Conservation (phyloP, 257 asterid genomes). For the Galeopsis tetrahit region DNA sequence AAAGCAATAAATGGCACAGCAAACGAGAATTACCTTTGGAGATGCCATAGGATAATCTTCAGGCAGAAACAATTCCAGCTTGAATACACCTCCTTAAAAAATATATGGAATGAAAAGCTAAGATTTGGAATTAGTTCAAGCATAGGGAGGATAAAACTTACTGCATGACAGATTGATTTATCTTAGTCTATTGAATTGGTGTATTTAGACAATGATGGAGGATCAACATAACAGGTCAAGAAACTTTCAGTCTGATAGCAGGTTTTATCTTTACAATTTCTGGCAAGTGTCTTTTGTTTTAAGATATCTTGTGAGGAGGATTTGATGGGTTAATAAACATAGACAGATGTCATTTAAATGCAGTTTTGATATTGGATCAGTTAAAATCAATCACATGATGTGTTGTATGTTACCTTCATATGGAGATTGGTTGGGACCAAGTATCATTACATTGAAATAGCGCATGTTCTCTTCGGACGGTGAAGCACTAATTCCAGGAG, state of each 20-base stretch:
- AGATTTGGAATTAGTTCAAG: not conserved
- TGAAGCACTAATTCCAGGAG: constrained; percentile 32
- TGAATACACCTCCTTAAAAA: constrained; percentile 29
- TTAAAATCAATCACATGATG: not conserved
- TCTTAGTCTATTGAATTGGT: not conserved
- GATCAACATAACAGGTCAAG: too few species aligned
- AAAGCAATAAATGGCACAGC: not conserved
- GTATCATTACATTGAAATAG: constrained; percentile 26
- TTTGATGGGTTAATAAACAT: not conserved
- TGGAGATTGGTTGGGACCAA: constrained; percentile 31
- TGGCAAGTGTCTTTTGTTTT: not conserved
- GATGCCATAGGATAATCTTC: constrained; percentile 33
- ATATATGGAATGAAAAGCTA: not conserved
- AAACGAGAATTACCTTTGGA: constrained; percentile 26
- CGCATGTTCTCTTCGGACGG: constrained; percentile 30
- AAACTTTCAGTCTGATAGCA: not conserved
- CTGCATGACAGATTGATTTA: not conserved
- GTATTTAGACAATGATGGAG: not conserved
- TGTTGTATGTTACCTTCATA: constrained; percentile 27
- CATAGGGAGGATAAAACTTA: not conserved
- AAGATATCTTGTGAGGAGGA: not conserved
- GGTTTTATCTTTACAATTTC: not conserved
- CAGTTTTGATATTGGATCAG: not conserved
- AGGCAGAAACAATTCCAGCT: constrained; percentile 32
- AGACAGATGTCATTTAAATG: not conserved